phyloP scores from a whole-genome alignment of 2,329 filamentous ascomycete species.

The Helicocarpus griseus region DNA sequence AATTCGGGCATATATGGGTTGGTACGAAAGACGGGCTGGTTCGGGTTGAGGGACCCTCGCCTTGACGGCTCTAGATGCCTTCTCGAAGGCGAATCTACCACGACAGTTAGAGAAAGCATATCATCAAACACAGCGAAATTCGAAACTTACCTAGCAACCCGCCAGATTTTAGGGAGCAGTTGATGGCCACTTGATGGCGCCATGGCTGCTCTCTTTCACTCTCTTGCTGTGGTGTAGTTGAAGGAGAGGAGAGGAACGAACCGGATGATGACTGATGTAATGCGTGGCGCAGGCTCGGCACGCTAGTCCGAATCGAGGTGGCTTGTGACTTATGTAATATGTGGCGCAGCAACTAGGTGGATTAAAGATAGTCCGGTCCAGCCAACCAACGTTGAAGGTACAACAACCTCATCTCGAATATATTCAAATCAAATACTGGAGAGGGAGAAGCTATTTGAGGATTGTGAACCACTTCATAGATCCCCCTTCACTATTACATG shows the following conservation, averaged over 20 bases:
- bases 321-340: not conserved
- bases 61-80: constrained; percentile 33
- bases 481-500: not conserved
- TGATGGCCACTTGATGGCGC: constrained; percentile 40
- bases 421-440: too few species aligned
- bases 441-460: too few species aligned
- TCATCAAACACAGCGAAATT: not conserved
- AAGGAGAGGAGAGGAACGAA: not conserved
- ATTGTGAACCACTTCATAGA: not conserved
- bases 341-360: not conserved
- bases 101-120: constrained; percentile 16
- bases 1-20: constrained; percentile 51
- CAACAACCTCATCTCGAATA: too few species aligned
- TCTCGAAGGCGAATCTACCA: constrained; percentile 39
- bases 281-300: not conserved
- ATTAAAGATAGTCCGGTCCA: not conserved
- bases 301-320: not conserved
- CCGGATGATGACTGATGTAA: not conserved
- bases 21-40: constrained; percentile 39
- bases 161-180: constrained; percentile 41
- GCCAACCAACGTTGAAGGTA: too few species aligned
- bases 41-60: constrained; percentile 34
- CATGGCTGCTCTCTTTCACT: constrained; percentile 24
- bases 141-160: constrained; percentile 35
- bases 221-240: not conserved